Base-by-base conservation (phyloP, 495 filamentous ascomycete species). In the Hypoxylon subgilvum region DNA sequence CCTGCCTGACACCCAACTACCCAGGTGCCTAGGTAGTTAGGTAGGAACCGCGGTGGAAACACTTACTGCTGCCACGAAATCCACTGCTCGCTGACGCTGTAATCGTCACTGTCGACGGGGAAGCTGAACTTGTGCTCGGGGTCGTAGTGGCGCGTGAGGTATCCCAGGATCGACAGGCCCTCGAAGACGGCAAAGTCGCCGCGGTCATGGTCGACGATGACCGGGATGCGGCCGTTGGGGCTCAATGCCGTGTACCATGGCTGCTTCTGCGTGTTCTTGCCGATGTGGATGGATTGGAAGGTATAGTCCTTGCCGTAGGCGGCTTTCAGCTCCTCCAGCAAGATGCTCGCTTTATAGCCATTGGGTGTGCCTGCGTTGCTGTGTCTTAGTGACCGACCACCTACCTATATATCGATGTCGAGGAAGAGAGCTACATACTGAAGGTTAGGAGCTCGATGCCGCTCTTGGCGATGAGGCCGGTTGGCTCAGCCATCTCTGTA, bases 161-260 rank as follows among this genome's bases (percentile, higher is more conserved):
- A 96, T 42, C 84, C 79, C 59, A 96, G 77, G 64, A 94, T 93
- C 49, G 86, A 76, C 28, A 88, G 82, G 34, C 84, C 86, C 68
- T 96, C 91, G 63, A 93, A 93, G 4, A 95, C 73, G 23, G 81
- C 73, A 69, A 92, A 89, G 28, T 40, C 69, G 44, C 43, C 44
- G 58, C 82, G 81, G 55, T 83, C 79, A 46, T 76, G 72, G 74
- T 95, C 91, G 38, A 88, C 86, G 32, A 96, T 74, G 17, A 87
- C 89, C 23, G 91, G 91, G 70, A 96, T 94, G 49, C 90, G 88
- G 57, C 91, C 91, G 69, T 96, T 94, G 58, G 91, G 91, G 70
- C 88, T 90, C 66, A 91, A 85, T 13, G 81, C 84, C 23, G 68
- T 69, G 57, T 70, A 82, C 63, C 81, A 85, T 57, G 82, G 80